These are phyloP conservation scores for Alternaria triticimaculans DNA, from an alignment of 2,329 filamentous ascomycete genomes.

Conservation along the genomic window DNA sequence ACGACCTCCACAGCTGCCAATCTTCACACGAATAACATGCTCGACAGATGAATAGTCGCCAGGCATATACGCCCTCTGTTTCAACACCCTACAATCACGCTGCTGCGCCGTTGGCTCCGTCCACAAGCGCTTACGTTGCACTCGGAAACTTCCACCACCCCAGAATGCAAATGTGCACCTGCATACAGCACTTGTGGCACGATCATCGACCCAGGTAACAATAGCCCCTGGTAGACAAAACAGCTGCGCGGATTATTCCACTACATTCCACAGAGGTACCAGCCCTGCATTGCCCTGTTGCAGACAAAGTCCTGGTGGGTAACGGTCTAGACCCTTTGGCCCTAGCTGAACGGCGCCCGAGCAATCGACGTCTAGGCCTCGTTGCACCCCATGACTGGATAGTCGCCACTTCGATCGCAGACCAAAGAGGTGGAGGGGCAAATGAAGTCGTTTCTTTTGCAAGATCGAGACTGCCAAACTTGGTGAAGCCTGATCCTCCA, in stretches of 20 bases:
- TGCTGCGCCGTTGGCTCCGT: background rate
- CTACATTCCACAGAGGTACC: background rate
- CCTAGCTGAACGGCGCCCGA: background rate
- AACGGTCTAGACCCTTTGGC: background rate
- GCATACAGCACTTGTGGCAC: constrained; percentile 3
- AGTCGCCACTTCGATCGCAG: background rate
- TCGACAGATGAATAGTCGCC: background rate
- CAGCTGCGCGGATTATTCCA: background rate
- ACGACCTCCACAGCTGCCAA: background rate
- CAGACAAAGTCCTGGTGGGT: background rate
- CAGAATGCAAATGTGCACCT: constrained; percentile 1
- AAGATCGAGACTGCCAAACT: background rate
- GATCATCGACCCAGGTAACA: background rate
- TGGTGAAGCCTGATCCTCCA: background rate
- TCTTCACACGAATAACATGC: background rate
- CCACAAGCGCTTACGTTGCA: constrained; percentile 2
- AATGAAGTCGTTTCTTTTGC: background rate
- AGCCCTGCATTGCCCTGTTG: background rate
- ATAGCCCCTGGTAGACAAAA: background rate
- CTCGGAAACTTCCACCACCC: background rate
- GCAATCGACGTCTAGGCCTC: background rate
- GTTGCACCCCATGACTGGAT: background rate
- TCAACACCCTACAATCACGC: background rate
- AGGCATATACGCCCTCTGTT: background rate
- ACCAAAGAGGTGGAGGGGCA: background rate